Base-by-base conservation (phyloP, 2,329 filamentous ascomycete genomes). In the Cadophora gregata region DNA sequence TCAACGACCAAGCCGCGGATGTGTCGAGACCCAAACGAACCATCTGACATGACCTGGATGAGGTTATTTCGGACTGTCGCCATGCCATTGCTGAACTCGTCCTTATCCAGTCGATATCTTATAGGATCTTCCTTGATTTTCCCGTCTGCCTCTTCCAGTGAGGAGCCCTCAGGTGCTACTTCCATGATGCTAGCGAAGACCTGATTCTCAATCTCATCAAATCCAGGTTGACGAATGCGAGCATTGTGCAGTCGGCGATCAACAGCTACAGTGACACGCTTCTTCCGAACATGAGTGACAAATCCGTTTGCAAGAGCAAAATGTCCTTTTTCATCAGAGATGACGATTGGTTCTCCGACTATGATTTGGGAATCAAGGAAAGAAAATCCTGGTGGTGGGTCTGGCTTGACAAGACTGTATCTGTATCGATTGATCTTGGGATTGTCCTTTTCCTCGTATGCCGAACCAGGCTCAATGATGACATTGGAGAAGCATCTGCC, bases 81-180 rank as follows among this genome's bases (percentile, higher is more conserved):
- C 93, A 99, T 97, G 65, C 96, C 96, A 74, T 97, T 98, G 79
- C 93, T 97, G 79, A 99, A 99, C 76, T 99, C 96, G 74, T 99
- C 96, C 77, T 97, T 97, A 79, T 99, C 96, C 4, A 99, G 83
- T 27, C 96, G 90, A 74, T 97, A 99, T 59, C 88, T 83, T 6
- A 91, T 80, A 4, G 86, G 86, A 4, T 84, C 78, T 65, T 84
- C 81, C 66, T 84, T 82, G 70, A 83, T 82, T 71, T 82, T 85
- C 31, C 80, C 82, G 48, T 85, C 79, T 5, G 84, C 82, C 65
- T 86, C 81, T 42, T 85, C 81, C 27, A 83, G 80, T 0, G 80
- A 80, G 42, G 81, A 82, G 1, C 84, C 86, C 72, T 88, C 85
- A 5, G 83, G 83, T 14, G 83, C 84, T 29, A 96, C 89, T 71